phyloP scores from a whole-genome alignment of 805 yeast species.

The Pichia thaimueangensis region DNA sequence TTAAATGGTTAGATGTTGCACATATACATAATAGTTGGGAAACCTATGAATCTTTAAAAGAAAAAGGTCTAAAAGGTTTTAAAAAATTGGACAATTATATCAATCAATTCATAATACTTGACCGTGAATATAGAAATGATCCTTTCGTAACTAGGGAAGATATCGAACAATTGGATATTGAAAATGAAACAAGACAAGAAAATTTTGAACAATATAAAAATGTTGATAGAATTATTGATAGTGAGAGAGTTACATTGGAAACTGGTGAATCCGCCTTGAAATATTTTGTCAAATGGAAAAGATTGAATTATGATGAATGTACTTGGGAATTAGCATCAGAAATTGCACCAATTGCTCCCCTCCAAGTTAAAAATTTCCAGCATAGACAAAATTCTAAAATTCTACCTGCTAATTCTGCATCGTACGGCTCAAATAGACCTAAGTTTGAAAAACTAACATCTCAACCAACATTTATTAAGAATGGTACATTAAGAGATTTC shows the following conservation, averaged over 20 bases:
- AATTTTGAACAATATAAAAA: slow-evolving; percentile 76
- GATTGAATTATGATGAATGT: slow-evolving; percentile 89
- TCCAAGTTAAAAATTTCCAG: slow-evolving; percentile 77
- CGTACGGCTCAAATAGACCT: slow-evolving; percentile 72
- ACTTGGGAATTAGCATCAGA: slow-evolving; percentile 94
- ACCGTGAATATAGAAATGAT: slow-evolving; percentile 71
- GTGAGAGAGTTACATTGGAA: slow-evolving; percentile 61
- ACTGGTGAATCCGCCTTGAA: slow-evolving; percentile 62
- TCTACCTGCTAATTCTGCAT: slow-evolving; percentile 72
- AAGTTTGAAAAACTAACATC: slow-evolving; percentile 76
- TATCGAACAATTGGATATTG: slow-evolving; percentile 88
- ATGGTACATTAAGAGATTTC: slow-evolving; percentile 91
- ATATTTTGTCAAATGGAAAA: slow-evolving; percentile 89
- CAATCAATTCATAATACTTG: slow-evolving; percentile 65
- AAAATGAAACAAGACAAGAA: slow-evolving; percentile 76
- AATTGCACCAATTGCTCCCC: slow-evolving; percentile 79
- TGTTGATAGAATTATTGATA: slow-evolving; percentile 85
- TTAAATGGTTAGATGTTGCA: slow-evolving; percentile 84
- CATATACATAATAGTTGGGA: slow-evolving; percentile 98
- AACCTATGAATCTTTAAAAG: slow-evolving; percentile 45
- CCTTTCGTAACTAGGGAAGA: slow-evolving; percentile 85
- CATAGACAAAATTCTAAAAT: slow-evolving; percentile 76
- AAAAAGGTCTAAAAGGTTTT: slow-evolving; percentile 53
- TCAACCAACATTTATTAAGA: slow-evolving; percentile 86
- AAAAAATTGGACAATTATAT: slow-evolving; percentile 88